phyloP scores from a whole-genome alignment of 177 flowering plant genomes.

The Vitis hybrid region DNA sequence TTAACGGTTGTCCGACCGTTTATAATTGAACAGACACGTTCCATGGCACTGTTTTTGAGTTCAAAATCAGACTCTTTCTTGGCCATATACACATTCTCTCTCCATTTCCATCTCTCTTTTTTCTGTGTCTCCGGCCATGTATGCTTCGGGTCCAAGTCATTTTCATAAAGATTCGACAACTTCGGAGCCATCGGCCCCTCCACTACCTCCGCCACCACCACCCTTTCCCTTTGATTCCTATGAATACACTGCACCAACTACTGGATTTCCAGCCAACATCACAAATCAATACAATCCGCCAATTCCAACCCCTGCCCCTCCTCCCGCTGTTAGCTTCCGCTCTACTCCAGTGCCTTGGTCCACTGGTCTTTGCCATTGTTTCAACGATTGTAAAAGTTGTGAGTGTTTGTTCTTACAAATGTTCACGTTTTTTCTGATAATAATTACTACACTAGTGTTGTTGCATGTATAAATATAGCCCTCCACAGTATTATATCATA shows the following conservation, averaged over 20 bases:
- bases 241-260: neutral
- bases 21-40: neutral
- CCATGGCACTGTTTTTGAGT: neutral
- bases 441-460: no score
- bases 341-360: slow-evolving; percentile 39
- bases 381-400: slow-evolving; percentile 30
- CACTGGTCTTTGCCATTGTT: slow-evolving; percentile 45
- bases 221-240: neutral
- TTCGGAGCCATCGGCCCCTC: slow-evolving; percentile 5
- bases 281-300: neutral
- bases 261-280: slow-evolving; percentile 1
- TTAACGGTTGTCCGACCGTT: neutral
- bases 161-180: neutral
- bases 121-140: neutral
- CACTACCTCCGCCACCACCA: slow-evolving; percentile 5
- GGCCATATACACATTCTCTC: neutral
- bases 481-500: no score
- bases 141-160: neutral
- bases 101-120: no score
- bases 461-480: neutral
- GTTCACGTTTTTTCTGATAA: neutral
- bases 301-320: neutral
- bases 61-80: neutral
- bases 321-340: neutral
- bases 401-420: slow-evolving; percentile 8